Conservation (phyloP, 1,284 basidiomycete species). For the Neonothopanus nambi region DNA sequence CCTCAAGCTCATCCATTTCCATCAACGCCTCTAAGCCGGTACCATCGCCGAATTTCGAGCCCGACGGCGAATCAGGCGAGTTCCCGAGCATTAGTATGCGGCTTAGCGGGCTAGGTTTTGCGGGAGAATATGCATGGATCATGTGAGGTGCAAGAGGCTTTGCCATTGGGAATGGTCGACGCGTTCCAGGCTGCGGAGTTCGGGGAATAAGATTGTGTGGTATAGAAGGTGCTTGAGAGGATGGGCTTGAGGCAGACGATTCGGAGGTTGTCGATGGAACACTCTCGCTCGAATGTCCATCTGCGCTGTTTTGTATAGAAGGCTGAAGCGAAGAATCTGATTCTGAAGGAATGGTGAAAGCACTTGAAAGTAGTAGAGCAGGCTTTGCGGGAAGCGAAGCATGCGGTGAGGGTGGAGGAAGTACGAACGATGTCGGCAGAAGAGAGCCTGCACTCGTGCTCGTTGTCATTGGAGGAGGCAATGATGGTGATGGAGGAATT, state of each 20-base stretch:
- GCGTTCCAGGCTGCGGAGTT: constrained; percentile 14
- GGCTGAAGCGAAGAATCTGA: background rate
- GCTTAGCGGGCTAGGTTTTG: constrained; percentile 72
- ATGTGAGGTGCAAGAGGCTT: constrained; percentile 67
- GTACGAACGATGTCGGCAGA: constrained; percentile 63
- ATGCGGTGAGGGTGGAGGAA: constrained; percentile 71
- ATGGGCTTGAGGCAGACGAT: background rate
- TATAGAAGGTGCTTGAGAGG: constrained; percentile 4
- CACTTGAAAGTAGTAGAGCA: constrained; percentile 32
- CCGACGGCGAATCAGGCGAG: constrained; percentile 38
- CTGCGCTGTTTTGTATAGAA: too few species aligned
- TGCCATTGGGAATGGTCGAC: constrained; percentile 59
- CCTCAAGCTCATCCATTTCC: constrained; percentile 34
- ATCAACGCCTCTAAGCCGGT: background rate
- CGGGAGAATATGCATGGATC: constrained; percentile 78
- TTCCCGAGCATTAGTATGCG: constrained; percentile 69
- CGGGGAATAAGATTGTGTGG: constrained; percentile 6
- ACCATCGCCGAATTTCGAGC: constrained; percentile 21
- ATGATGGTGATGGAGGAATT: constrained; percentile 39
- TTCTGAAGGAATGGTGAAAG: constrained; percentile 11
- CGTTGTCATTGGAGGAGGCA: constrained; percentile 23
- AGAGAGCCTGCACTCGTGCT: constrained; percentile 30
- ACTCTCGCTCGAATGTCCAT: too few species aligned
- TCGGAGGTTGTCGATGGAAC: background rate
- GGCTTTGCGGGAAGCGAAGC: constrained; percentile 48